Percentiles rank a stretch among this genome's conserved stretches.
These are phyloP conservation scores for Rutidosis leptorrhynchoides DNA, from an alignment of 129 eudicot species.

Conservation along the genomic window DNA sequence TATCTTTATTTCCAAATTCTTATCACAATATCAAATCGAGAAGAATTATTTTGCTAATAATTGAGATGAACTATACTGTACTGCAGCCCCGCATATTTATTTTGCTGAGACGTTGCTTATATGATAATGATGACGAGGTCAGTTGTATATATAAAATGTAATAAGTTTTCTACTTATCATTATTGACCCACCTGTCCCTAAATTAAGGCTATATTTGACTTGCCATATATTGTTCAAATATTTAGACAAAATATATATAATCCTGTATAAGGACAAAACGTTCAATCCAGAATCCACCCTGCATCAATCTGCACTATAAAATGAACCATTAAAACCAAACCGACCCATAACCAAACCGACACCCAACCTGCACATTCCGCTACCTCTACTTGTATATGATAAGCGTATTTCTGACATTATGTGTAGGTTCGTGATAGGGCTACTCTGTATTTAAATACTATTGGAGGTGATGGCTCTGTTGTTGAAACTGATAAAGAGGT, in stretches of 20 bases:
- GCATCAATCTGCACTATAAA: background rate
- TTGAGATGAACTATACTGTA: slow-evolving; percentile 21
- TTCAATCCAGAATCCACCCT: background rate
- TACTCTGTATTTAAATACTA: slow-evolving; percentile 73
- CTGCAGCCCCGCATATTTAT: slow-evolving; percentile 92
- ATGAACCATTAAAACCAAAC: background rate
- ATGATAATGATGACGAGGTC: slow-evolving; percentile 97
- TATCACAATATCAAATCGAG: background rate
- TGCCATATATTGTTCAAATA: background rate
- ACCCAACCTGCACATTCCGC: too few relatives aligned
- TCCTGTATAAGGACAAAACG: background rate
- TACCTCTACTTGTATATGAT: too few relatives aligned
- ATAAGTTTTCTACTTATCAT: background rate
- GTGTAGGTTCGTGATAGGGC: slow-evolving; percentile 98
- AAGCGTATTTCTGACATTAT: too few relatives aligned
- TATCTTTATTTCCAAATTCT: slow-evolving; percentile 26
- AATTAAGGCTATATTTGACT: background rate
- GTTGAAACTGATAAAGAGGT: slow-evolving; percentile 87
- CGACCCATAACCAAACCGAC: too few relatives aligned
- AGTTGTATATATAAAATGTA: slow-evolving; percentile 28
- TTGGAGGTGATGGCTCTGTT: slow-evolving; percentile 90
- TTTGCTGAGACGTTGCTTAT: slow-evolving; percentile 82
- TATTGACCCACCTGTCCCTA: background rate
- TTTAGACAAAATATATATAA: background rate
- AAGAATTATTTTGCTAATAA: background rate